phyloP scores from a whole-genome alignment of 352 stramenopile genomes.

The Globisporangium megalacanthum region DNA sequence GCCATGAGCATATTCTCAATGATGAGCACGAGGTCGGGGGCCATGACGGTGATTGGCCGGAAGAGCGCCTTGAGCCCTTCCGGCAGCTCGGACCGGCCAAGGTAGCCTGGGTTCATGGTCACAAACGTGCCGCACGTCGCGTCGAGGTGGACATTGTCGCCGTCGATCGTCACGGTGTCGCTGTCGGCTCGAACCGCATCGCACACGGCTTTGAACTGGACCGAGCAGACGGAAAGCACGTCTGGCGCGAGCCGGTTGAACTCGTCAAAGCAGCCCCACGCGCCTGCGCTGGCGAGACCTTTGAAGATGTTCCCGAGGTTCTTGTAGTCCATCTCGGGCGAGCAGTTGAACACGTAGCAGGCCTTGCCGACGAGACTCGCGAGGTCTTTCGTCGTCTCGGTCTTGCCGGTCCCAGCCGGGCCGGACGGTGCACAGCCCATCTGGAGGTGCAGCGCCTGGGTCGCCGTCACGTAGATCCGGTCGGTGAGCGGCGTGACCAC shows the following conservation, averaged over 20 bases:
- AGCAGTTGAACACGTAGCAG: constrained; percentile 95
- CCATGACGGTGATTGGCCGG: constrained; percentile 94
- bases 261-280: constrained; percentile 96
- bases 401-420: constrained; percentile 90
- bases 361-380: constrained; percentile 90
- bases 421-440: constrained; percentile 94
- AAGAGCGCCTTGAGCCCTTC: constrained; percentile 95
- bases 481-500: constrained; percentile 94
- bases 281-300: constrained; percentile 86
- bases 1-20: constrained; percentile 98
- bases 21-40: constrained; percentile 94
- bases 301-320: constrained; percentile 96
- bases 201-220: constrained; percentile 94
- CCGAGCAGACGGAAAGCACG: constrained; percentile 89
- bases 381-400: constrained; percentile 94
- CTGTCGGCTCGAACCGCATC: constrained; percentile 89
- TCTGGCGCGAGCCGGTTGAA: constrained; percentile 93
- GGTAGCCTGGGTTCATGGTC: constrained; percentile 96
- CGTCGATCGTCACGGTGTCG: constrained; percentile 88
- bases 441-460: constrained; percentile 92
- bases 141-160: constrained; percentile 86
- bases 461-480: constrained; percentile 94
- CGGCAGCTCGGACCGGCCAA: constrained; percentile 91
- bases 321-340: constrained; percentile 95
- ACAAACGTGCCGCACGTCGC: constrained; percentile 92